phyloP scores from a whole-genome alignment of 176 grass and related monocot genomes.

The Hsuehochloa calcarea region DNA sequence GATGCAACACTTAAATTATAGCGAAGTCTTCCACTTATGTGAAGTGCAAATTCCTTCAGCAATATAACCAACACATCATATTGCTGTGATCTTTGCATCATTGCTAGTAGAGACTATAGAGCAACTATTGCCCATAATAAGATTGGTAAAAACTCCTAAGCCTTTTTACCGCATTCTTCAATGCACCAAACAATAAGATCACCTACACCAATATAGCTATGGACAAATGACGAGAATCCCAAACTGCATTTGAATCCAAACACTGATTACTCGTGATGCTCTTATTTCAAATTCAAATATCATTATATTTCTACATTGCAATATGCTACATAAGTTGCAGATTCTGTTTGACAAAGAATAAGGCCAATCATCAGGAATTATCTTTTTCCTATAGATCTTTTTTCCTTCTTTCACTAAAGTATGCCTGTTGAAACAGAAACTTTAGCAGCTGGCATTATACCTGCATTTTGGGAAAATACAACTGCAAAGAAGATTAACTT shows the following conservation, averaged over 20 bases:
- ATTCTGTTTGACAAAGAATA: constrained; percentile 4
- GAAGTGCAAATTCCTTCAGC: too few species aligned
- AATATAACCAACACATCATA: too few species aligned
- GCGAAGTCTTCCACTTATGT: too few species aligned
- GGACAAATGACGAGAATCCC: background rate
- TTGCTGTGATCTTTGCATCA: too few species aligned
- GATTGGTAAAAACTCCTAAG: background rate
- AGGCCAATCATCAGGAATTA: background rate
- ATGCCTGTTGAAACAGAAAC: background rate
- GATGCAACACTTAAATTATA: too few species aligned
- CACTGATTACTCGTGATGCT: background rate
- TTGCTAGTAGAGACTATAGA: too few species aligned
- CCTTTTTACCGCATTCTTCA: background rate
- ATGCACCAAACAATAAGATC: background rate
- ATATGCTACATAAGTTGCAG: background rate
- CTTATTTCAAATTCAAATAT: background rate
- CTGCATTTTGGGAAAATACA: background rate
- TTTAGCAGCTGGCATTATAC: background rate
- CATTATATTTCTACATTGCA: background rate
- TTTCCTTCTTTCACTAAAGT: background rate
- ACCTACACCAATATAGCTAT: background rate
- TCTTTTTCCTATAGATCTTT: background rate
- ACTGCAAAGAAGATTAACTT: constrained; percentile 37
- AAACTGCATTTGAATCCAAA: background rate
- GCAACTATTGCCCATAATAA: background rate